These are phyloP conservation scores for Lentinula raphanica DNA, from an alignment of 768 basidiomycete species.

Conservation along the genomic window DNA sequence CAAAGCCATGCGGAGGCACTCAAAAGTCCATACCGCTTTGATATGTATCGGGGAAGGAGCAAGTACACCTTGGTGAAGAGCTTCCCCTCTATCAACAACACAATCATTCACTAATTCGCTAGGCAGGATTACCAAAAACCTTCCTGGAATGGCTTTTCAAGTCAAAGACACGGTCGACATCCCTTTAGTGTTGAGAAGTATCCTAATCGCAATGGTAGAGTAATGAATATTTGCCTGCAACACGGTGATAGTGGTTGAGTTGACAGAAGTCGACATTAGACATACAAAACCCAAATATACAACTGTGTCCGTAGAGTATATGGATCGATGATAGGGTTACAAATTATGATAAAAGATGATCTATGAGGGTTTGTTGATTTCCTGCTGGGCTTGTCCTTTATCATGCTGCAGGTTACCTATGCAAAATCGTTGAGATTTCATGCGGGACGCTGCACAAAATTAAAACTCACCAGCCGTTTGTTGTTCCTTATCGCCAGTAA, in stretches of 20 bases:
- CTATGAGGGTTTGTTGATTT: conserved; percentile 35
- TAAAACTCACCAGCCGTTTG: conserved; percentile 37
- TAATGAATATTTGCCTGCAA: background rate
- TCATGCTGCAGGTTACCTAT: conserved; percentile 50
- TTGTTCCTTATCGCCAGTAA: conserved; percentile 48
- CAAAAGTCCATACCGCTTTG: conserved; percentile 62
- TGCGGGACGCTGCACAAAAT: background rate
- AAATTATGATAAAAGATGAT: background rate
- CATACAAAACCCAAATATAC: too few relatives aligned
- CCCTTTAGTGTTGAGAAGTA: conserved; percentile 56
- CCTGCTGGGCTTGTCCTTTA: conserved; percentile 51
- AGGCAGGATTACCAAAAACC: conserved; percentile 53
- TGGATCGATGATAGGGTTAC: too few relatives aligned
- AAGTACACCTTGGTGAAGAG: conserved; percentile 51
- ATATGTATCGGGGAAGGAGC: conserved; percentile 70
- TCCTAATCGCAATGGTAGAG: conserved; percentile 53
- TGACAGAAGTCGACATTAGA: too few relatives aligned
- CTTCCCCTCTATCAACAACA: background rate
- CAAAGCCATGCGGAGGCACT: conserved; percentile 50
- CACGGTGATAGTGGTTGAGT: background rate
- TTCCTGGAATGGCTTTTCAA: conserved; percentile 56
- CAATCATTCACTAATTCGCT: background rate
- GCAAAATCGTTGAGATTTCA: too few relatives aligned
- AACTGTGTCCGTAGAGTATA: too few relatives aligned
- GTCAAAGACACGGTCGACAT: conserved; percentile 61